Percentiles rank a stretch among this genome's conserved stretches.
Conservation (phyloP, 345 rosid species). For the Eucalyptus marginata region DNA sequence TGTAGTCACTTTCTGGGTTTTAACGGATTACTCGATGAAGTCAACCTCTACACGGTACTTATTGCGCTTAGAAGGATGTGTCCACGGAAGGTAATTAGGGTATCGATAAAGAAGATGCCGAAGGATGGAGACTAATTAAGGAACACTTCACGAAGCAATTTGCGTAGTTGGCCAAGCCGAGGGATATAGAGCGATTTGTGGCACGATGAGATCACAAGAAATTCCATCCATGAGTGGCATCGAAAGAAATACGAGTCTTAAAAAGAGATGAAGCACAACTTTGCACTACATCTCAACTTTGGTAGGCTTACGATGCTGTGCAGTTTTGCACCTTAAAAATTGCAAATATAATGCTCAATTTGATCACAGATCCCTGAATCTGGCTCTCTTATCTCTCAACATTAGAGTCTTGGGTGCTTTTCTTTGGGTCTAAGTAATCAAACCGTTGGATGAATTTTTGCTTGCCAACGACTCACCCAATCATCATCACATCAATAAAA, state of each 20-base stretch:
- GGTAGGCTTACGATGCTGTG: neutral
- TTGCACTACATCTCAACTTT: neutral
- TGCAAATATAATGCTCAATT: neutral
- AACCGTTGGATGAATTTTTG: neutral
- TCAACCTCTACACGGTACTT: neutral
- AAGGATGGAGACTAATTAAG: neutral
- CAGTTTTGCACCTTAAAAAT: neutral
- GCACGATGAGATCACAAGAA: neutral
- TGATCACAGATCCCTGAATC: neutral
- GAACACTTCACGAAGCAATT: neutral
- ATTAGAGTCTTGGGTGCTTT: neutral
- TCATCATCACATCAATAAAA: neutral
- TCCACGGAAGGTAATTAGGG: neutral
- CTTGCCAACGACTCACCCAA: neutral
- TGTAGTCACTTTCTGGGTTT: neutral
- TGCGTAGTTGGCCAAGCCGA: neutral
- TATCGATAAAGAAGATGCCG: neutral
- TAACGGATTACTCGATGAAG: neutral
- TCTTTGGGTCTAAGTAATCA: neutral
- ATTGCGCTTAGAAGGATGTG: neutral
- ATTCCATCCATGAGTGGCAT: neutral
- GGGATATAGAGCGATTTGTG: neutral
- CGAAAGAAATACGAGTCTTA: neutral
- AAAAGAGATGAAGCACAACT: neutral
- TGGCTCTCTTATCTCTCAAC: neutral